Evolutionary conservation across 768 basidiomycete species (phyloP), one percentile per base, ranked within the genome.

Genomic region (Chiua virens): DNA sequence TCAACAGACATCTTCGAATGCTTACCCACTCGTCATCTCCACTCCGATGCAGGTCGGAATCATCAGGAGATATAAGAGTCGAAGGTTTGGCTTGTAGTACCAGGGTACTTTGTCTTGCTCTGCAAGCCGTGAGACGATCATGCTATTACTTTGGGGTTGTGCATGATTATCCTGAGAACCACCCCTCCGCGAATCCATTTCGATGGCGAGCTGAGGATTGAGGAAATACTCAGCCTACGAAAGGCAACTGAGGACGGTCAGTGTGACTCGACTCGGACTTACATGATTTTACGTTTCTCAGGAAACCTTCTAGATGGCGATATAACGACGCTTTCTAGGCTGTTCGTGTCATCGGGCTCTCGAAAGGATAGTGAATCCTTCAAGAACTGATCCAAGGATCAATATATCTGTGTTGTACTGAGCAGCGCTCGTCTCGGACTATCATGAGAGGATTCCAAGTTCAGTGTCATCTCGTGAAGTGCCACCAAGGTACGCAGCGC

Each of bases 51-150:
- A 62, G 8, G 57, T 38, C 14, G 82, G 83, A 53, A 84, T 68
- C 63, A 85, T 72, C 43, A 84, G 40, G 22, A 85, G 50, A 64
- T 85, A 85, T 38, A 85, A 55, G 21, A 72, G 32, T 20, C 82
- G 70, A 52, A 86, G 67, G 55, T 85, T 85, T 2, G 72, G 81
- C 56, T 85, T 86, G 54, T 59, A 63, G 63, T 84, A 85, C 84
- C 85, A 86, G 36, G 82, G 79, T 7, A 71, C 73, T 35, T 69
- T 70, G 62, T 86, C 83, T 47, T 76, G 70, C 15, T 57, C n/a
- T 14, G 45, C 58, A 17, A 64, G 61, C 20, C 23, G 51, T 25
- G 61, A 63, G 39, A 66, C 60, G 30, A 47, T 32, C 9, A 39
- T 15, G 15, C 57, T 44, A 13, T 47, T 37, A 10, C 17, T 50